Evolutionary conservation across 257 asterid species (phyloP).

Genomic region (Forsythia viridissima): DNA sequence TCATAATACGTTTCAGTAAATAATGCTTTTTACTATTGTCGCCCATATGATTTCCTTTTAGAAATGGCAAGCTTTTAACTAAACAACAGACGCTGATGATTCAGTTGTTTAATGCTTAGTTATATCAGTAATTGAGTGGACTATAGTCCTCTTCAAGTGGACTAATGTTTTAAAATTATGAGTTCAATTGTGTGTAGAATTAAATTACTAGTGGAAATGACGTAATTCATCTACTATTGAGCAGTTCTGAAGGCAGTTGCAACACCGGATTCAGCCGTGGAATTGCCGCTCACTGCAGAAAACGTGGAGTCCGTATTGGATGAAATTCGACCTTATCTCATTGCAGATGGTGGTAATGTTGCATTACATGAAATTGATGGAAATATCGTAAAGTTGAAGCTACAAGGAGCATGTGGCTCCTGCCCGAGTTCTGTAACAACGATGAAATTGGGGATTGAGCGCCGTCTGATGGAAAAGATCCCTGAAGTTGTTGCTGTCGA

Average conservation of each 20-base stretch:
- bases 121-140: neutral
- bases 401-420: constrained; percentile 99
- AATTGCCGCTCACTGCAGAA: constrained; percentile 82
- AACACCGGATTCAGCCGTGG: constrained; percentile 64
- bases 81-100: neutral
- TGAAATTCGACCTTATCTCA: constrained; percentile 89
- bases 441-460: constrained; percentile 96
- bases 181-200: neutral
- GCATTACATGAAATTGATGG: constrained; percentile 95
- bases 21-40: neutral
- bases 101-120: neutral
- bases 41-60: neutral
- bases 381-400: constrained; percentile 76
- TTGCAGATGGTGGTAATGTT: constrained; percentile 97
- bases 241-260: constrained; percentile 76
- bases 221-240: constrained; percentile 13
- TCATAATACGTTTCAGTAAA: neutral
- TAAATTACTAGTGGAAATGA: neutral
- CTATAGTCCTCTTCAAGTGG: neutral
- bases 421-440: constrained; percentile 88
- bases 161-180: neutral
- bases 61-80: neutral
- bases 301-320: constrained; percentile 90
- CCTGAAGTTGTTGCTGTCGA: constrained; percentile 95
- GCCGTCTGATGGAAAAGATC: constrained; percentile 87